A percentile compares a stretch with the other conserved stretches of the same genome.
Evolutionary conservation across 2,329 filamentous ascomycete genomes (phyloP).

Genomic region (Microcyclosporella mali): DNA sequence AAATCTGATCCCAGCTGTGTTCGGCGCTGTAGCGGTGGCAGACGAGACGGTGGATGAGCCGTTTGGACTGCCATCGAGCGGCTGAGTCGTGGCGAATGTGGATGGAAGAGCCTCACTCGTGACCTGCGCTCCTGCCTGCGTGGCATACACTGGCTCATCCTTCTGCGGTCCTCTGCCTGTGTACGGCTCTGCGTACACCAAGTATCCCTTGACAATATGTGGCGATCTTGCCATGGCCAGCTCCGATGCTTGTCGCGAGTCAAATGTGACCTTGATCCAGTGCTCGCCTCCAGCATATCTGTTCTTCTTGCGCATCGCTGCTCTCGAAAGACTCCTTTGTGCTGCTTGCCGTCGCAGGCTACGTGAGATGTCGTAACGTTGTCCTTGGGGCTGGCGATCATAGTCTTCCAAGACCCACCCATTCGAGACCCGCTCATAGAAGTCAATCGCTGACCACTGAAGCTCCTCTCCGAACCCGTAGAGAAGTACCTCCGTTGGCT

Average conservation of each 20-base stretch:
- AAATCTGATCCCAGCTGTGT: constrained; percentile 1
- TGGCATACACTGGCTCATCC: constrained; percentile 39
- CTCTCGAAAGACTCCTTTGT: constrained; percentile 59
- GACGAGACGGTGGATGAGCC: constrained; percentile 35
- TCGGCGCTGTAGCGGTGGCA: constrained; percentile 33
- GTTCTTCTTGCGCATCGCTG: constrained; percentile 73
- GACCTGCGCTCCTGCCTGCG: constrained; percentile 29
- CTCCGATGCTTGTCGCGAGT: constrained; percentile 44
- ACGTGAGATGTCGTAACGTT: constrained; percentile 68
- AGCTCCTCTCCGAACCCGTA: constrained; percentile 68
- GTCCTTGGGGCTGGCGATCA: constrained; percentile 70
- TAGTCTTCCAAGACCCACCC: constrained; percentile 91
- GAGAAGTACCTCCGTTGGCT: constrained; percentile 71
- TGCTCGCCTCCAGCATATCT: constrained; percentile 76
- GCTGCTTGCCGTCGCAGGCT: constrained; percentile 66
- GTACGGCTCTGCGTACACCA: constrained; percentile 45
- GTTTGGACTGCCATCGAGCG: constrained; percentile 24
- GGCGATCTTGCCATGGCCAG: constrained; percentile 43
- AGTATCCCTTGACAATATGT: constrained; percentile 42
- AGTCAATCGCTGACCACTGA: constrained; percentile 78
- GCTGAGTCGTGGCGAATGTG: constrained; percentile 27
- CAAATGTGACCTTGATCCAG: constrained; percentile 66
- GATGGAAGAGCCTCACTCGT: constrained; percentile 23
- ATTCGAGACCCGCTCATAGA: constrained; percentile 75
- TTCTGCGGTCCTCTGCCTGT: constrained; percentile 39